Conservation (phyloP, 192 early-diverging fungal genomes). For the Oehlia diaphana region DNA sequence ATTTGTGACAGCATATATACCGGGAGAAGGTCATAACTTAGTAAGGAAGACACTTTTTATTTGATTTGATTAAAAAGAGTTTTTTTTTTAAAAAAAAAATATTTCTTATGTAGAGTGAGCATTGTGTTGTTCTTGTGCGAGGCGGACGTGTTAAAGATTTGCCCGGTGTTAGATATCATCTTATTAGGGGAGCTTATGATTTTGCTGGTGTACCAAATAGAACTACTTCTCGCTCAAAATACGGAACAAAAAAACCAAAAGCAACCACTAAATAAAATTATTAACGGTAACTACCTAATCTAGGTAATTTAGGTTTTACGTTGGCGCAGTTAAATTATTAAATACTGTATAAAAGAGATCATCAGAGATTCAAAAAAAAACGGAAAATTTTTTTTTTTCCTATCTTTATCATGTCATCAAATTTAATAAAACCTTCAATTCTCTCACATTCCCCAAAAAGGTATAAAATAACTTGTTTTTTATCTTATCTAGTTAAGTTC, state of each 20-base stretch:
- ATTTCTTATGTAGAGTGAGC: slow-evolving; percentile 63
- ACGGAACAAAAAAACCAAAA: slow-evolving; percentile 85
- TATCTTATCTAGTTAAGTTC: background rate
- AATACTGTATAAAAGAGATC: background rate
- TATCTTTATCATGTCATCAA: background rate
- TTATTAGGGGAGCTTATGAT: slow-evolving; percentile 91
- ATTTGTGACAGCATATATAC: slow-evolving; percentile 93
- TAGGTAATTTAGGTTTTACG: background rate
- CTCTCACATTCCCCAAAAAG: slow-evolving; percentile 4
- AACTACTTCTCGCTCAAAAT: slow-evolving; percentile 83
- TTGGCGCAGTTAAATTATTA: background rate
- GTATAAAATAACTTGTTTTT: background rate
- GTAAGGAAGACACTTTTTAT: slow-evolving; percentile 29
- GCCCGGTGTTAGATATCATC: slow-evolving; percentile 95
- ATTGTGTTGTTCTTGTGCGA: slow-evolving; percentile 92
- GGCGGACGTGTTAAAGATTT: slow-evolving; percentile 96
- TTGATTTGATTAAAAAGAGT: background rate
- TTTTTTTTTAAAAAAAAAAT: background rate
- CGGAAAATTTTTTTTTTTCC: background rate
- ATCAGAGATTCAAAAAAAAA: background rate
- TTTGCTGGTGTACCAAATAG: slow-evolving; percentile 91
- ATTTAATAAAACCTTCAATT: slow-evolving; percentile 16
- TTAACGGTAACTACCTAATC: background rate
- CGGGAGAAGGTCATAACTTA: slow-evolving; percentile 97
- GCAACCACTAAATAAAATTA: slow-evolving; percentile 31